A percentile compares a stretch with the other conserved stretches of the same genome.
These are phyloP conservation scores for Penicillium paradoxum DNA, from an alignment of 495 filamentous ascomycete genomes.

Conservation along the genomic window DNA sequence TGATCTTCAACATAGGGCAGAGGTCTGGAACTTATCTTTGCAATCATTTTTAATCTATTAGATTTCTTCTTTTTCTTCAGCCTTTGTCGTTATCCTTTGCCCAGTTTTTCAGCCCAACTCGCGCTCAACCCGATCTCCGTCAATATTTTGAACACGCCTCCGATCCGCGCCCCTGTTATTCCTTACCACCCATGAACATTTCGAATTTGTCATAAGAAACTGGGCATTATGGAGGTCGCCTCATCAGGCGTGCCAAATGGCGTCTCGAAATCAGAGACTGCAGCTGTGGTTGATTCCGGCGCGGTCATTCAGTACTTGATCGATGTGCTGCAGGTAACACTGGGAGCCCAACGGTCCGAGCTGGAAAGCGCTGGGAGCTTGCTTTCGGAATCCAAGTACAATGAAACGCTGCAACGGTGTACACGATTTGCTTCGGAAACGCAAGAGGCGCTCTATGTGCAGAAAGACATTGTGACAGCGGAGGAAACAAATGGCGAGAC, in stretches of 20 bases:
- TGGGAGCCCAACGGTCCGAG: slow-evolving; percentile 78
- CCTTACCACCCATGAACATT: slow-evolving; percentile 30
- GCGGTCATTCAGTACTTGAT: slow-evolving; percentile 72
- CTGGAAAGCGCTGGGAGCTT: slow-evolving; percentile 76
- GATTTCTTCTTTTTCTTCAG: slow-evolving; percentile 5
- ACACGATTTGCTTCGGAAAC: slow-evolving; percentile 83
- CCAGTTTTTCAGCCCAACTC: slow-evolving; percentile 1
- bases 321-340: slow-evolving; percentile 72
- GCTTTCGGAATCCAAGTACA: slow-evolving; percentile 62
- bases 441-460: slow-evolving; percentile 82
- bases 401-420: slow-evolving; percentile 81
- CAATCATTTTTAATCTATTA: slow-evolving; percentile 17
- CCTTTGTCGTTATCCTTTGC: neutral
- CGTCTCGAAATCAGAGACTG: slow-evolving; percentile 34
- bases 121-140: slow-evolving; percentile 19
- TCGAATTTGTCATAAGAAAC: slow-evolving; percentile 20
- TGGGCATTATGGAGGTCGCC: slow-evolving; percentile 47
- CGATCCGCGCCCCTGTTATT: slow-evolving; percentile 14
- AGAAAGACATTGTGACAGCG: slow-evolving; percentile 67
- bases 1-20: slow-evolving; percentile 8
- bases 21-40: slow-evolving; percentile 11
- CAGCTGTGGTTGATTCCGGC: slow-evolving; percentile 50
- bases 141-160: slow-evolving; percentile 15
- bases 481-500: slow-evolving; percentile 47
- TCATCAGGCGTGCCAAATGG: slow-evolving; percentile 45